Evolutionary conservation across 129 eudicot species (phyloP).

Genomic region (Pulicaria dysenterica): DNA sequence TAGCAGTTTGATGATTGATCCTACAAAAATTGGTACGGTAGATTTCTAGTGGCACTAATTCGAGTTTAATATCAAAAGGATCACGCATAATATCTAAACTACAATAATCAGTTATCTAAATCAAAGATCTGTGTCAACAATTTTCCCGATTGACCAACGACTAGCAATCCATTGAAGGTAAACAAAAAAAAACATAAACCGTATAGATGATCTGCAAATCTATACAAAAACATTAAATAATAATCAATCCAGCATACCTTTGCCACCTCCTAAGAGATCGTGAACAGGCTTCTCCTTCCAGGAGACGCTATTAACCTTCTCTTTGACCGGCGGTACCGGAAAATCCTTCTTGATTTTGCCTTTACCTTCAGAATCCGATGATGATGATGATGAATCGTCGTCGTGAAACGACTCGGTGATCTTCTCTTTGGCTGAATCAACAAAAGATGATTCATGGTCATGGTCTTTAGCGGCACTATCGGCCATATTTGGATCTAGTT

Average conservation of each 20-base stretch:
- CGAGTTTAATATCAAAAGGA: neutral
- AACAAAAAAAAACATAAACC: neutral
- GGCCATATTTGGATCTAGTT: conserved; percentile 47
- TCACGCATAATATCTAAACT: neutral
- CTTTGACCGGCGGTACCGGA: conserved; percentile 39
- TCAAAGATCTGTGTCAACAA: neutral
- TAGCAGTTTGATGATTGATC: no score
- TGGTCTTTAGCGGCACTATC: conserved; percentile 57
- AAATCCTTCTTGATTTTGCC: conserved; percentile 23
- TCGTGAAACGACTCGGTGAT: conserved; percentile 61
- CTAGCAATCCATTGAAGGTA: neutral
- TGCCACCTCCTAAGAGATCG: conserved; percentile 59
- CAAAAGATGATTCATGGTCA: conserved; percentile 27
- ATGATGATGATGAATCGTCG: conserved; percentile 52
- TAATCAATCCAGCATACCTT: conserved; percentile 30
- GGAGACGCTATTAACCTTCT: conserved; percentile 49
- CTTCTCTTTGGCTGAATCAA: conserved; percentile 64
- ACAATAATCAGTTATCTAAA: neutral
- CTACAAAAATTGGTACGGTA: no score
- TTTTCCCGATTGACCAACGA: neutral
- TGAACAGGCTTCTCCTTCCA: conserved; percentile 69
- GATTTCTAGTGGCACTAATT: neutral
- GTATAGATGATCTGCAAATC: neutral
- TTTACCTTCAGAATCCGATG: conserved; percentile 51
- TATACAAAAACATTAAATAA: neutral